Evolutionary conservation across 208 protist genomes (phyloP).

Genomic region (Strigomonas oncopelti): DNA sequence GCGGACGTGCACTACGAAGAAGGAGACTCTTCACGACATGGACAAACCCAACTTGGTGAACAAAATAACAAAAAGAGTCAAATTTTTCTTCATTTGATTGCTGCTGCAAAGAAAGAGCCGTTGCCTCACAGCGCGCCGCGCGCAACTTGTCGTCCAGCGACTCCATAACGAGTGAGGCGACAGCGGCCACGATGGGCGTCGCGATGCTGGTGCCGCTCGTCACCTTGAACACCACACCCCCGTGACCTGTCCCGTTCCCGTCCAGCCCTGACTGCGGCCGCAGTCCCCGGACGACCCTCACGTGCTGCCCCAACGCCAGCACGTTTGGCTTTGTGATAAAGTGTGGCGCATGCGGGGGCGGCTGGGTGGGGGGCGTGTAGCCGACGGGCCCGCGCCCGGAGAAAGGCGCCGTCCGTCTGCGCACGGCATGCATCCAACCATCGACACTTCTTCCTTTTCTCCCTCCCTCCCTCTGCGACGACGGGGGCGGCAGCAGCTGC

Average conservation of each 20-base stretch:
- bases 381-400: not conserved
- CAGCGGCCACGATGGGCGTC: conserved; percentile 93
- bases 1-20: not conserved
- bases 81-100: too few species aligned
- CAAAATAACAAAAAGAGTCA: not conserved
- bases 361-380: not conserved
- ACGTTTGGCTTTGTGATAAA: conserved; percentile 95
- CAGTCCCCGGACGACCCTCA: conserved; percentile 29
- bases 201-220: conserved; percentile 94
- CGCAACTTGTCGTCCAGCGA: conserved; percentile 14
- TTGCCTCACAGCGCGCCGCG: conserved; percentile 4
- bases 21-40: not conserved
- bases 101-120: too few species aligned
- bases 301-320: conserved; percentile 78
- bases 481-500: not conserved
- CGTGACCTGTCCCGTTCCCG: too few species aligned
- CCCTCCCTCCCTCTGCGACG: too few species aligned
- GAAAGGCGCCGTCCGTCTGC: not conserved
- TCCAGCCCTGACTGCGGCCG: too few species aligned
- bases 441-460: not conserved
- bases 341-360: not conserved
- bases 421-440: not conserved
- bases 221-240: not conserved
- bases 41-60: not conserved
- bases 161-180: conserved; percentile 82